A percentile compares a stretch with the other conserved stretches of the same genome.
Evolutionary conservation across 768 basidiomycete genomes (phyloP).

Genomic region (Tylopilus subfusipes): DNA sequence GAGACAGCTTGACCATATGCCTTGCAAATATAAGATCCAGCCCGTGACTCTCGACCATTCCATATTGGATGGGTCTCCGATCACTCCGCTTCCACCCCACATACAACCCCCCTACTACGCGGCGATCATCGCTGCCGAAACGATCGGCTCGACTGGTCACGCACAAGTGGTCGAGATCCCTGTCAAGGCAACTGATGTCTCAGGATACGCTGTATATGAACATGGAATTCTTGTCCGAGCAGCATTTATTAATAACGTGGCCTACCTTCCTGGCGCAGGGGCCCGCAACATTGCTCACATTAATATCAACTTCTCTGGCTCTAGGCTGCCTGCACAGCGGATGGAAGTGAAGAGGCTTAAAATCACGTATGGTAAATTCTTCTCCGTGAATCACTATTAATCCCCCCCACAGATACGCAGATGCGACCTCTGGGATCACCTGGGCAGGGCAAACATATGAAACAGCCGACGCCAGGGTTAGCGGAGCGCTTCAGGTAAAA

Average conservation of each 20-base stretch:
- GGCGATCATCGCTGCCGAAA: constrained; percentile 56
- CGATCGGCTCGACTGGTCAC: constrained; percentile 46
- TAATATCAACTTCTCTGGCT: constrained; percentile 37
- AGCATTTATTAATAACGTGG: constrained; percentile 57
- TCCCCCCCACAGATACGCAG: constrained; percentile 40
- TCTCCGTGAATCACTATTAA: not conserved
- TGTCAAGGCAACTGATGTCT: constrained; percentile 43
- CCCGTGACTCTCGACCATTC: constrained; percentile 56
- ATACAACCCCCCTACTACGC: constrained; percentile 67
- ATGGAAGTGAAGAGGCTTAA: constrained; percentile 48
- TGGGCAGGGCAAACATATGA: constrained; percentile 63
- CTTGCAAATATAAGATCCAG: constrained; percentile 48
- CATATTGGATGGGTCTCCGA: constrained; percentile 49
- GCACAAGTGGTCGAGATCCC: constrained; percentile 45
- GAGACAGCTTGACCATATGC: not conserved
- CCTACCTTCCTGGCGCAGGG: constrained; percentile 40
- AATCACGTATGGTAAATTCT: constrained; percentile 36
- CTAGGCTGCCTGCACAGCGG: constrained; percentile 20
- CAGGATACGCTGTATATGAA: constrained; percentile 65
- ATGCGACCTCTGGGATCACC: constrained; percentile 47
- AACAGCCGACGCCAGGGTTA: constrained; percentile 41
- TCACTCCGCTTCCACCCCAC: constrained; percentile 53
- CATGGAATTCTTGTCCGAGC: constrained; percentile 40
- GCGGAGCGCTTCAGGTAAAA: constrained; percentile 34
- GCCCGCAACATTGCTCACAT: constrained; percentile 42